Conservation (phyloP, 257 asterid species). For the Capsicum chinense region DNA sequence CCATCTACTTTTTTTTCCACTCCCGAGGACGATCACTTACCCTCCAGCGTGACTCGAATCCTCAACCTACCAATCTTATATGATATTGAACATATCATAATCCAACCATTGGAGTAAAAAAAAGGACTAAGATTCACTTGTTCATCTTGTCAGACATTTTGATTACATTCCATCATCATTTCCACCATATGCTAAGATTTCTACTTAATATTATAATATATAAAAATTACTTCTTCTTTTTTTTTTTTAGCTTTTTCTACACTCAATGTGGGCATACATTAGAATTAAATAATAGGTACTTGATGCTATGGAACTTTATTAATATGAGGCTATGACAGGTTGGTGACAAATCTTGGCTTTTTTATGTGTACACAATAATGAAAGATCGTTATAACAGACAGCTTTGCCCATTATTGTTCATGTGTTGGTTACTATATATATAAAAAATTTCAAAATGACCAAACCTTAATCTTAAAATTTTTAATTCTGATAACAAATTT, state of each 20-base stretch:
- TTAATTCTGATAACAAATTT: not conserved
- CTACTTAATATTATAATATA: not conserved
- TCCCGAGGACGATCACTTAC: not conserved
- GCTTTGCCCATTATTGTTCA: not conserved
- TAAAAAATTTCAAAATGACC: not conserved
- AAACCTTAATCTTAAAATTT: not conserved
- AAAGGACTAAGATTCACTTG: not conserved
- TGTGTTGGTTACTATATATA: not conserved
- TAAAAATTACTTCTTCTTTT: not conserved
- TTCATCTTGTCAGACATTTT: constrained; percentile 25
- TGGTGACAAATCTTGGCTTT: constrained; percentile 24
- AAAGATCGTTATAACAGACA: not conserved
- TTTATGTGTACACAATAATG: constrained; percentile 11
- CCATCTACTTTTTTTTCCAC: not conserved
- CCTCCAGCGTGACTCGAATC: not conserved
- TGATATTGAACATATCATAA: not conserved
- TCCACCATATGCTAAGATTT: not conserved
- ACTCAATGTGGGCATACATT: not conserved
- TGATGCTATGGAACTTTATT: not conserved
- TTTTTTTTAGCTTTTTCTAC: not conserved
- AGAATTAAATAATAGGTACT: not conserved
- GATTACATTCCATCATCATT: constrained; percentile 16
- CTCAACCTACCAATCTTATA: not conserved
- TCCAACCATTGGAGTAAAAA: not conserved
- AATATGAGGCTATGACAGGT: constrained; percentile 12